Conservation (phyloP, 2,329 filamentous ascomycete genomes). For the Phialocephala subalpina region DNA sequence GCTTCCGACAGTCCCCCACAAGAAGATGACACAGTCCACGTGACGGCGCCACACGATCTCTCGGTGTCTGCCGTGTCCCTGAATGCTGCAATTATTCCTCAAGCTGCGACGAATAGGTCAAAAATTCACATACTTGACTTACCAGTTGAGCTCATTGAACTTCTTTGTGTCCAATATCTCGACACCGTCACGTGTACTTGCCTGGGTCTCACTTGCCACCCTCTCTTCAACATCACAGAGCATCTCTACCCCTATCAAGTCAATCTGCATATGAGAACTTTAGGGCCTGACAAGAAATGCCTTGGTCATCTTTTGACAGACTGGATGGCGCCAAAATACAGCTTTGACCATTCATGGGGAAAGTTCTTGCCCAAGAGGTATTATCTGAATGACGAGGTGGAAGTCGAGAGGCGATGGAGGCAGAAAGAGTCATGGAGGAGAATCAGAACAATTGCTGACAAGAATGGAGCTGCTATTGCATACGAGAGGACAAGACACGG, state of each 20-base stretch:
- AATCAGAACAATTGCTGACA: constrained; percentile 16
- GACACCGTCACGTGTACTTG: constrained; percentile 18
- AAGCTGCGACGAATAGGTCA: neutral
- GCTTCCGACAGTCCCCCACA: neutral
- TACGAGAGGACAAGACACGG: constrained; percentile 8
- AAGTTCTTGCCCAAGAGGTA: constrained; percentile 18
- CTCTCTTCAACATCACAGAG: constrained; percentile 21
- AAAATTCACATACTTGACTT: constrained; percentile 20
- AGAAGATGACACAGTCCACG: neutral
- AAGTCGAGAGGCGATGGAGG: constrained; percentile 19
- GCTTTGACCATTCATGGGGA: constrained; percentile 24
- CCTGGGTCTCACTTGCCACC: constrained; percentile 21
- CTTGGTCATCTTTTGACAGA: constrained; percentile 22
- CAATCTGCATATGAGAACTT: constrained; percentile 20
- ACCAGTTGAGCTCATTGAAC: constrained; percentile 16
- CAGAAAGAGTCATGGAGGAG: constrained; percentile 20
- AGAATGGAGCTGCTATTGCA: constrained; percentile 16
- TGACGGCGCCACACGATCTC: neutral
- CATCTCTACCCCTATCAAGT: constrained; percentile 19
- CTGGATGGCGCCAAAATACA: constrained; percentile 26
- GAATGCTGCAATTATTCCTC: neutral
- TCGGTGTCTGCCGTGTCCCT: neutral
- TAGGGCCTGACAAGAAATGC: constrained; percentile 6
- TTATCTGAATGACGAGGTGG: constrained; percentile 6
- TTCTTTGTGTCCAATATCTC: constrained; percentile 17